Evolutionary conservation across 805 yeast species (phyloP), one percentile per base, ranked within the genome.

Genomic region (Ogataea salicorniae): DNA sequence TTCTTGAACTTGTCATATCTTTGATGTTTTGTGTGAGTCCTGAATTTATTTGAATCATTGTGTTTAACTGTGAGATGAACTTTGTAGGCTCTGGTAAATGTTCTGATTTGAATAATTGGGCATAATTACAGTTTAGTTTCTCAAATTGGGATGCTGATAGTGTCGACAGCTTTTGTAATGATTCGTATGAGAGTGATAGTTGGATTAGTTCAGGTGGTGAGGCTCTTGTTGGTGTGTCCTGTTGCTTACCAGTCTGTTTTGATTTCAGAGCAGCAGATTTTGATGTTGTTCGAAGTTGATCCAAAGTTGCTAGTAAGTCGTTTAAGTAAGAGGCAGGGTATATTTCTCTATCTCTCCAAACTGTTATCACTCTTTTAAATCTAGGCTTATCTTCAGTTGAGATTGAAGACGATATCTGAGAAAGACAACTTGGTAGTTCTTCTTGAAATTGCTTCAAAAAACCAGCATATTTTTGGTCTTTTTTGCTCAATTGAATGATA

Each of bases 401-500:
- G 9, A 74, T 60, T 4, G 56, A 37, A 9, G 58, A 50, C 48
- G 64, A 68, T 2, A 70, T 64, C 6, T 60, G 50, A 3, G 56
- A 51, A 42, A 82, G 53, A 1, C 74, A 73, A 1, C 48, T 44
- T 1, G 80, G 79, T 38, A 83, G 59, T 3, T 74, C 75, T 1
- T 62, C 59, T 13, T 79, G 73, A 64, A 86, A 88, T 3, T 80
- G 82, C 8, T 64, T 67, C 3, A 83, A 64, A 53, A 84, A 83
- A 42, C 80, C 87, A 4, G 68, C 67, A 46, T 57, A 59, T 57
- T 77, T 80, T 49, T 77, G 73, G 56, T 81, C 79, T 34, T 83
- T 81, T 49, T 82, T 73, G 3, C 90, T 80, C 60, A 85, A 85
- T 64, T 88, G 96, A 1, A 87, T 84, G 20, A 88, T 82, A 54